Evolutionary conservation across 2,329 filamentous ascomycete genomes (phyloP), one percentile per base, ranked within the genome.

Genomic region (Ceratocystis cubensis): DNA sequence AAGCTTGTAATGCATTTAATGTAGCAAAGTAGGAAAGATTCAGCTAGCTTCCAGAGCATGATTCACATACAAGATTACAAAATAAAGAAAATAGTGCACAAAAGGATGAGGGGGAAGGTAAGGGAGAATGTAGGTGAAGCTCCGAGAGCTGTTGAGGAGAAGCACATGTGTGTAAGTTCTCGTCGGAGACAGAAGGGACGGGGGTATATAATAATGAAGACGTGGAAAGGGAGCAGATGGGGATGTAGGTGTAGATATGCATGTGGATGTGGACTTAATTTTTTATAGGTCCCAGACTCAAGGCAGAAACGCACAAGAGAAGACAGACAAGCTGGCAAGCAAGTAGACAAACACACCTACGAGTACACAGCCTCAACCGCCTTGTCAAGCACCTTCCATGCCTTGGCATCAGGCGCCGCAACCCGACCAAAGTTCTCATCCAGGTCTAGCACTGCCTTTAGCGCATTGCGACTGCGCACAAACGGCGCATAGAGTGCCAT

Each of bases 391-490:
- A 77, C 75, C 73, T 80, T 80, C 82, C 82, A 84, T 44, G 76
- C 75, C 71, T 79, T 75, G 69, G 79, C 77, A 71, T 79, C 78
- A 17, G 82, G 81, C 68, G 89, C 73, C 76, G 83, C 85, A 68
- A 88, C 78, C 71, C 86, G 84, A 69, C 93, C 93, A 79, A 97
- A 96, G 74, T 95, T 89, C 78, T 94, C 87, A 74, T 97, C 93
- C 69, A 97, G 80, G 75, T 97, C 93, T 62, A 96, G 84, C 72
- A 97, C 93, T 72, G 96, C 89, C 82, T 96, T 96, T 71, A 97
- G 81, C 10, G 93, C 93, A 75, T 96, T 97, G 69, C 91, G 82
- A 76, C 89, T 95, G 71, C 82, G 78, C 61, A 77, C 77, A 70
- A 82, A 80, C 17, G 82, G 82, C 70, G 81, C 80, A 66, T 89